A percentile compares a stretch with the other conserved stretches of the same genome.
These are phyloP conservation scores for Ophiostoma sp. DNA, from an alignment of 2,329 filamentous ascomycete species.

Conservation along the genomic window DNA sequence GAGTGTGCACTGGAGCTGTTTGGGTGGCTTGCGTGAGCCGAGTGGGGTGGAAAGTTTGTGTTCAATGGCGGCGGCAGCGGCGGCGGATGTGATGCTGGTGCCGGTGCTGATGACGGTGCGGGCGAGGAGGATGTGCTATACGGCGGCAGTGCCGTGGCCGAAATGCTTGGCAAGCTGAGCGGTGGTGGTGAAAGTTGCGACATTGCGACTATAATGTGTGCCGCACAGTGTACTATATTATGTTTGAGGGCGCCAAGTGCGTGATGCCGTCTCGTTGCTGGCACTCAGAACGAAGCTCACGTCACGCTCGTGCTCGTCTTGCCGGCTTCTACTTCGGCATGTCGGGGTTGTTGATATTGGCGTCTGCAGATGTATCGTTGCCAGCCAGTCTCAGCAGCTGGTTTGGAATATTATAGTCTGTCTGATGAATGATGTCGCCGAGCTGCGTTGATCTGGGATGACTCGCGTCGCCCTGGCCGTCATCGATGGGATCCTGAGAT, in stretches of 20 bases:
- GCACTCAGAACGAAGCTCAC: slow-evolving; percentile 2
- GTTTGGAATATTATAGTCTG: not conserved
- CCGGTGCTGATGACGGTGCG: not conserved
- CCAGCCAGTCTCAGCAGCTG: not conserved
- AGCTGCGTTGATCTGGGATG: not conserved
- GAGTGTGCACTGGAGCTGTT: slow-evolving; percentile 8
- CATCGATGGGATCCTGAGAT: not conserved
- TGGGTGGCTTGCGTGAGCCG: not conserved
- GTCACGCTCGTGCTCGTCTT: slow-evolving; percentile 11
- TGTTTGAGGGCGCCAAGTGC: not conserved
- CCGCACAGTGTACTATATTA: not conserved
- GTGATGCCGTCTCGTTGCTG: not conserved
- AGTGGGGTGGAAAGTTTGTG: slow-evolving; percentile 7
- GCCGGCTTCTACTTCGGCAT: slow-evolving; percentile 8
- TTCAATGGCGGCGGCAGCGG: slow-evolving; percentile 7
- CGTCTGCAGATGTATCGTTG: not conserved
- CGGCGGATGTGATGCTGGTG: not conserved
- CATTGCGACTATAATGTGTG: not conserved
- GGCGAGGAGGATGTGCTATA: not conserved
- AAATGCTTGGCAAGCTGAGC: not conserved
- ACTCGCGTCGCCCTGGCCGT: not conserved
- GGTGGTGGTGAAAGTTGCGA: slow-evolving; percentile 3
- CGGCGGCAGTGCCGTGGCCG: not conserved
- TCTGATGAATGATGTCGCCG: not conserved
- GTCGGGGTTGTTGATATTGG: not conserved